Evolutionary conservation across 805 yeast species (phyloP), one percentile per base, ranked within the genome.

Genomic region (Jamesozyma piceae): DNA sequence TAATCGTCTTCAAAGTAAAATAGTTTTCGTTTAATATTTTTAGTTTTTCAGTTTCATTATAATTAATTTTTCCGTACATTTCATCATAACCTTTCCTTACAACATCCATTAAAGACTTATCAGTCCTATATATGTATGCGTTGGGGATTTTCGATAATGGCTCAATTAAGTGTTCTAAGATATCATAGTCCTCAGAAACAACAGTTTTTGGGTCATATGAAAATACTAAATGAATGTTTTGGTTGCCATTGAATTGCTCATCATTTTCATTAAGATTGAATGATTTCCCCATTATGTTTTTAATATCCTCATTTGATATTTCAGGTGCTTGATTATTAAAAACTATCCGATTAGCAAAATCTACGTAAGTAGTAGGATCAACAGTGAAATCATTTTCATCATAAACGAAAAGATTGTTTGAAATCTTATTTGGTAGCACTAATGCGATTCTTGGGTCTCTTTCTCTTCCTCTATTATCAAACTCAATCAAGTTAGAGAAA

Each of bases 161-260:
- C 42, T 80, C 82, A 35, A 80, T 58, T 35, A 84, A 51, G 49
- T 79, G 73, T 5, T 80, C 78, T 44, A 84, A 63, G 4, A 82
- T 60, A 24, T 73, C 73, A 48, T 71, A 72, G 59, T 84, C 92
- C 55, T 84, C 92, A 2, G 67, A 43, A 6, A 61, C 59, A 6
- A 51, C 68, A 1, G 77, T 67, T 4, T 65, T 64, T 0, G 75
- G 65, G 17, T 71, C 68, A 49, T 72, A 79, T 4, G 81, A 69
- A 48, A 80, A 73, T 0, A 78, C 68, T 2, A 79, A 63, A 31
- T 68, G 58, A 53, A 80, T 63, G 24, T 60, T 63, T 14, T 48
- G 52, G 2, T 39, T 41, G 11, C 41, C 42, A 10, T 41, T 36
- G 14, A 32, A 17, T 49, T 48, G 3, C 36, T 53, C 58, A 50